Evolutionary conservation across 2,329 filamentous ascomycete species (phyloP).

Genomic region (Aureobasidium lini): DNA sequence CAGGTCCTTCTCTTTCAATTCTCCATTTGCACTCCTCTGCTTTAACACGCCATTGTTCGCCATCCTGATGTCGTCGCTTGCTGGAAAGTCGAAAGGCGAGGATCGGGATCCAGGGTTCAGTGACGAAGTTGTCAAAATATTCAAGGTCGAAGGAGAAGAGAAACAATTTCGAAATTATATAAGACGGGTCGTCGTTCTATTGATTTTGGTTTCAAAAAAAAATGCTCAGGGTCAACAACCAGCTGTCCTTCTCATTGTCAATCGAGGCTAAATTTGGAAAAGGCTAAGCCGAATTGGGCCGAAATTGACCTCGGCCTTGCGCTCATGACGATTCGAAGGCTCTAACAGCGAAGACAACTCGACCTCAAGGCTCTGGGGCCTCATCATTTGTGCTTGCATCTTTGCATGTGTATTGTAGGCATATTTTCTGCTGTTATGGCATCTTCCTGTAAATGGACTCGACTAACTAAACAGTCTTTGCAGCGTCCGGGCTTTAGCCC

Average conservation of each 20-base stretch:
- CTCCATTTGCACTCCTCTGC: conserved; percentile 5
- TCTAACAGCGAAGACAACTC: too few species aligned
- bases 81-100: background rate
- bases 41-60: conserved; percentile 11
- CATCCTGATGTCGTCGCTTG: background rate
- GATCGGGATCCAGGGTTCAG: background rate
- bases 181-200: background rate
- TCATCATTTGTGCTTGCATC: too few species aligned
- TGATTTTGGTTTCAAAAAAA: background rate
- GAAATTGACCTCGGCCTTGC: background rate
- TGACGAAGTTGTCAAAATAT: background rate
- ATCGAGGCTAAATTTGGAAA: background rate
- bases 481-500: too few species aligned
- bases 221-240: conserved; percentile 12
- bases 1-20: conserved; percentile 1
- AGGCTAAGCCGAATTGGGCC: background rate
- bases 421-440: too few species aligned
- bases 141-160: background rate
- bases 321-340: background rate
- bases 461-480: too few species aligned
- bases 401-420: too few species aligned
- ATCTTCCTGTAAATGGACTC: too few species aligned
- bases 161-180: background rate
- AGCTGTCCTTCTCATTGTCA: conserved; percentile 7
- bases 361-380: too few species aligned